Evolutionary conservation across 2,329 filamentous ascomycete species (phyloP), one percentile per base, ranked within the genome.

Genomic region (Verticillium nonalfalfae): DNA sequence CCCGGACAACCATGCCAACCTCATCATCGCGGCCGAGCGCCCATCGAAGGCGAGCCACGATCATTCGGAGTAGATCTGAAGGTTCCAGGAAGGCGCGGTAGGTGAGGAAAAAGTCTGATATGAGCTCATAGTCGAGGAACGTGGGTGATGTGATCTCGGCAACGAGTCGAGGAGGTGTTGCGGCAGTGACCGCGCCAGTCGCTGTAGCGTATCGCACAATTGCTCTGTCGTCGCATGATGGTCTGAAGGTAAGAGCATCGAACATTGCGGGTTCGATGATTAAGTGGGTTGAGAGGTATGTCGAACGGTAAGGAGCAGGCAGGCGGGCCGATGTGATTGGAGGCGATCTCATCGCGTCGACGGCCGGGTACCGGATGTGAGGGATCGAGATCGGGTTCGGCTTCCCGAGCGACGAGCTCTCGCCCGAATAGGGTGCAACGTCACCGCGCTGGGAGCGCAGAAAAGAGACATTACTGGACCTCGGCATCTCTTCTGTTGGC

Each of bases 21-120:
- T 97, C 92, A 71, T 96, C 91, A 56, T 84, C 79, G 60, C 91
- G 85, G 57, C 85, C 85, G 57, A 97, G 81, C 0, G 95, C 93
- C 95, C 95, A 99, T 66, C 88, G 83, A 59, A 99, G 77, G 18
- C 95, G 86, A 2, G 93, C 89, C 64, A 98, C 83, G 15, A 99
- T 81, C 81, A 97, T 92, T 56, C 88, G 86, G 26, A 97, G 82
- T 3, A 99, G 81, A 68, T 94, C 89, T 21, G 82, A 80, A 0
- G 90, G 81, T 13, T 91, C 87, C 62, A 99, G 80, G 71, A 97
- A 99, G 3, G 90, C 85, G 57, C 95, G 90, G 71, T 92, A 99
- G 0, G 95, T 98, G 26, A 99, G 84, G 70, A 99, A 99, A 76
- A 99, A 99, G 74, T 99, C 95, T 1, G 95, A 98, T 4, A 99